A percentile compares a stretch with the other conserved stretches of the same genome.
Conservation (phyloP, 345 rosid species). For the Dovyalis caffra region DNA sequence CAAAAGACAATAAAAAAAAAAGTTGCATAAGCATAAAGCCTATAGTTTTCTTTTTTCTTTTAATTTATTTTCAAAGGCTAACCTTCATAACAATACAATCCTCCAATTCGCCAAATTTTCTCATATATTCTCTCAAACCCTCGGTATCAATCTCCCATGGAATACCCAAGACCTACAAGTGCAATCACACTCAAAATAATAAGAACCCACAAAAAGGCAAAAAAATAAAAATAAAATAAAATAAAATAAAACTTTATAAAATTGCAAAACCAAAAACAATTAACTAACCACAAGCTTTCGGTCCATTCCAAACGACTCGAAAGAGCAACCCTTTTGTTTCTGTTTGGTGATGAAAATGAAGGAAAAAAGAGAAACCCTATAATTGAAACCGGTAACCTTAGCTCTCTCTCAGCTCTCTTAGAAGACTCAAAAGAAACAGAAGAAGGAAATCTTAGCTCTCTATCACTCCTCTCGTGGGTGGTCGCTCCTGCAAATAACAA, state of each 20-base stretch:
- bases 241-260: background rate
- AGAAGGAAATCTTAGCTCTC: slow-evolving; percentile 21
- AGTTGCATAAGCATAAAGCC: background rate
- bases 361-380: slow-evolving; percentile 39
- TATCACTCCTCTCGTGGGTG: slow-evolving; percentile 51
- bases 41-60: background rate
- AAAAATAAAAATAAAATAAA: no score
- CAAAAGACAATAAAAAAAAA: background rate
- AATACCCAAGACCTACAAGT: slow-evolving; percentile 78
- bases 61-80: no score
- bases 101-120: slow-evolving; percentile 87
- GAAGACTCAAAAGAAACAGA: background rate
- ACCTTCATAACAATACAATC: slow-evolving; percentile 99
- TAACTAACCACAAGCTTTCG: slow-evolving; percentile 81
- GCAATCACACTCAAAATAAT: background rate
- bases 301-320: slow-evolving; percentile 44
- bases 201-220: background rate
- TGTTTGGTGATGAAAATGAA: background rate
- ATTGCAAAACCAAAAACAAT: background rate
- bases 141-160: slow-evolving; percentile 97
- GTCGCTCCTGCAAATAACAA: slow-evolving; percentile 68
- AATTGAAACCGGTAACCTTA: slow-evolving; percentile 35
- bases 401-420: slow-evolving; percentile 25
- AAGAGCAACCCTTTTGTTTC: background rate
- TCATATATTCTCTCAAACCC: slow-evolving; percentile 89